Evolutionary conservation across 2,329 filamentous ascomycete species (phyloP).

Genomic region (Pyrenophora teres): DNA sequence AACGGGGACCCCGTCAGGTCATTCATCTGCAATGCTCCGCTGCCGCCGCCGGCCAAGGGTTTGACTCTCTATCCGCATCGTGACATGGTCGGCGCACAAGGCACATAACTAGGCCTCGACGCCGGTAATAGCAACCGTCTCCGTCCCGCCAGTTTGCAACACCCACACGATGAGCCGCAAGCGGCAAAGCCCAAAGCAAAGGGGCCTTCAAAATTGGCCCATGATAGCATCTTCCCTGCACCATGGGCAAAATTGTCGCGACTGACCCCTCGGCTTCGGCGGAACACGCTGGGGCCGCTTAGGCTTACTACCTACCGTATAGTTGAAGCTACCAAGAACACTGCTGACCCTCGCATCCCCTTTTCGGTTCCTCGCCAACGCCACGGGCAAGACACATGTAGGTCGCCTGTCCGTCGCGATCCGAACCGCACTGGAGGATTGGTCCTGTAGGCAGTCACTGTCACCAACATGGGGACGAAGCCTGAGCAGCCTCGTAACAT

Average conservation of each 20-base stretch:
- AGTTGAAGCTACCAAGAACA: neutral
- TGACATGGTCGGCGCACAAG: conserved; percentile 20
- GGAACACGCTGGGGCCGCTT: conserved; percentile 13
- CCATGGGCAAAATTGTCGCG: conserved; percentile 7
- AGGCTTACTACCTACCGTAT: neutral
- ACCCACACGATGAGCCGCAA: conserved; percentile 13
- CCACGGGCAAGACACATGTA: neutral
- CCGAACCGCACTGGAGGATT: conserved; percentile 2
- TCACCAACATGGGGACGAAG: neutral
- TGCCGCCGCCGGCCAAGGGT: neutral
- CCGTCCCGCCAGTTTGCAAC: conserved; percentile 22
- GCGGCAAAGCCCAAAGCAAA: conserved; percentile 13
- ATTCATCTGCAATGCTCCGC: neutral
- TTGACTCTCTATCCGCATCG: conserved; percentile 19
- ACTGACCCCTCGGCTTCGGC: conserved; percentile 14
- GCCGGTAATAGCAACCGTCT: conserved; percentile 21
- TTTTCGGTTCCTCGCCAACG: neutral
- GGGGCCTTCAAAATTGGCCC: conserved; percentile 19
- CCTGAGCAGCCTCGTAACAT: conserved; percentile 4
- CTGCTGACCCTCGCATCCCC: conserved; percentile 1
- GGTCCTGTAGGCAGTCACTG: neutral
- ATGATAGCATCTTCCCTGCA: conserved; percentile 20
- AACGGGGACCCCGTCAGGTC: conserved; percentile 7
- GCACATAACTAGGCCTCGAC: conserved; percentile 10
- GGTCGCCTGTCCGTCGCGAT: neutral